Percentiles rank a stretch among this genome's conserved stretches.
Conservation (phyloP, 768 basidiomycete genomes). For the Daedalea quercina region DNA sequence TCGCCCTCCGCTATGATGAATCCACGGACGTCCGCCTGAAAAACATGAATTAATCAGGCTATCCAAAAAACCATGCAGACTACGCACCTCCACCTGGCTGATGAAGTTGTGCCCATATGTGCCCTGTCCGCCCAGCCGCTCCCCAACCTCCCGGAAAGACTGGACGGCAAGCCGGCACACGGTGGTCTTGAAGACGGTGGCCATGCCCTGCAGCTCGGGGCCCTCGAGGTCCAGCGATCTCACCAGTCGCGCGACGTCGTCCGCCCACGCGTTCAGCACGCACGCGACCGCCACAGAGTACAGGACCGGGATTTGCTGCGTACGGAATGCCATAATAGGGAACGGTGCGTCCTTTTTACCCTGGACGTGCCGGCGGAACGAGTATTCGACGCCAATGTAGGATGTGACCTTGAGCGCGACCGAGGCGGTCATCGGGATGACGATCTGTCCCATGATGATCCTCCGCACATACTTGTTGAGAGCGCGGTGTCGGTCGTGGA, state of each 20-base stretch:
- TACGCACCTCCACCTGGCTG: constrained; percentile 23
- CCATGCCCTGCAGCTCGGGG: constrained; percentile 21
- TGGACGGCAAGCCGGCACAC: constrained; percentile 18
- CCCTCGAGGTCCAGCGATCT: constrained; percentile 15
- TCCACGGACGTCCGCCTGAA: constrained; percentile 31
- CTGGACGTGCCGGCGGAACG: constrained; percentile 21
- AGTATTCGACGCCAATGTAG: constrained; percentile 25
- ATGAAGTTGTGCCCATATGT: constrained; percentile 32
- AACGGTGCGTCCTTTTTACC: background rate
- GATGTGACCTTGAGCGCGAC: constrained; percentile 19
- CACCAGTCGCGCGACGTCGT: constrained; percentile 21
- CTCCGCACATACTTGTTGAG: constrained; percentile 21
- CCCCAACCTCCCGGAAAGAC: constrained; percentile 18
- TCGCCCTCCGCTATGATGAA: constrained; percentile 41
- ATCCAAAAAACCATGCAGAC: background rate
- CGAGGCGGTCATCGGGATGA: constrained; percentile 18
- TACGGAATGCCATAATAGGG: constrained; percentile 33
- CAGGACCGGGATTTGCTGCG: constrained; percentile 35
- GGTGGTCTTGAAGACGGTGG: constrained; percentile 25
- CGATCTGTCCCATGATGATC: constrained; percentile 26
- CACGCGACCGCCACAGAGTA: constrained; percentile 27
- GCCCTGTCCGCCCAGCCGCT: constrained; percentile 39
- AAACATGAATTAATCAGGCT: background rate
- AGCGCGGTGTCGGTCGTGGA: constrained; percentile 16
- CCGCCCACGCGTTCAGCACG: constrained; percentile 27